phyloP scores from a whole-genome alignment of 2,329 filamentous ascomycete species.

The Sporothrix variecibatus region DNA sequence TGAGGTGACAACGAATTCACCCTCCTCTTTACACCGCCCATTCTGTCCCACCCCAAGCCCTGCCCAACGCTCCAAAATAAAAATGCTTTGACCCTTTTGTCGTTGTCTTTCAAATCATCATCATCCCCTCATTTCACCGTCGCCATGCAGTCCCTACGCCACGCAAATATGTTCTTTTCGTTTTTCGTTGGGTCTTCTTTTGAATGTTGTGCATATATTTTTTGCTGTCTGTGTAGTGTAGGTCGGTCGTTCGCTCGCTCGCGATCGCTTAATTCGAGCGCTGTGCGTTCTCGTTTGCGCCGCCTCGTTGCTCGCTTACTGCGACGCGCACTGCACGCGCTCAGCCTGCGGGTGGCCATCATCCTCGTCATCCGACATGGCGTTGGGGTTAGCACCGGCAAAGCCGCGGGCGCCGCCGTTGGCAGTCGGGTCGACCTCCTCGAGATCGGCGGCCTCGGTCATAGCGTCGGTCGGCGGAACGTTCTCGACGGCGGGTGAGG shows the following conservation, averaged over 20 bases:
- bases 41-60: slow-evolving; percentile 2
- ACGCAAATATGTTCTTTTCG: not conserved
- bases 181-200: not conserved
- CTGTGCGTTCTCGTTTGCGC: not conserved
- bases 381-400: slow-evolving; percentile 46
- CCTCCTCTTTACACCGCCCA: slow-evolving; percentile 1
- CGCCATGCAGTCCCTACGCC: not conserved
- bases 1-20: not conserved
- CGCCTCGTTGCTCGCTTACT: slow-evolving; percentile 55
- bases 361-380: slow-evolving; percentile 75
- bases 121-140: not conserved
- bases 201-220: not conserved
- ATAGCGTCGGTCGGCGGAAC: slow-evolving; percentile 80
- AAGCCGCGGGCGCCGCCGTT: slow-evolving; percentile 68
- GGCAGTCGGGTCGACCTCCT: slow-evolving; percentile 70
- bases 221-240: not conserved
- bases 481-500: slow-evolving; percentile 63
- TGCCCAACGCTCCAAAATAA: slow-evolving; percentile 4
- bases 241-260: not conserved
- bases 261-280: not conserved
- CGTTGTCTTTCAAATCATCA: not conserved
- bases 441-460: slow-evolving; percentile 85
- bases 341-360: slow-evolving; percentile 74
- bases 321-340: slow-evolving; percentile 83
- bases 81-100: not conserved